phyloP scores from a whole-genome alignment of 2,329 filamentous ascomycete genomes.

The Diaporthe sp. region DNA sequence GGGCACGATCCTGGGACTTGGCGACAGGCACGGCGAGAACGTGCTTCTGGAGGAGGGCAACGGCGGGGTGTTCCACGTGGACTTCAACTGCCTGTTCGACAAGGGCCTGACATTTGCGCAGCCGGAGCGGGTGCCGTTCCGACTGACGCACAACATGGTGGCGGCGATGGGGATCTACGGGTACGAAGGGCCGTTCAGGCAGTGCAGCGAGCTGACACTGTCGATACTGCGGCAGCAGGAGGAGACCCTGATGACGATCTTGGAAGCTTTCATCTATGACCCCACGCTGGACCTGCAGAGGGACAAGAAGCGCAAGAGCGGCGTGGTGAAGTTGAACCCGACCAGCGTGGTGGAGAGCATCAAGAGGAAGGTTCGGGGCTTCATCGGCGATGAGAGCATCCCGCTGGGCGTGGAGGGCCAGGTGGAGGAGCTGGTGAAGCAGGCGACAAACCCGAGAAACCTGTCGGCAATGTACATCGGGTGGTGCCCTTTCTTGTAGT shows the following conservation, averaged over 20 bases:
- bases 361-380: slow-evolving; percentile 83
- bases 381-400: slow-evolving; percentile 88
- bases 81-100: slow-evolving; percentile 99
- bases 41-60: slow-evolving; percentile 94
- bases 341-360: slow-evolving; percentile 90
- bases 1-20: slow-evolving; percentile 91
- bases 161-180: slow-evolving; percentile 96
- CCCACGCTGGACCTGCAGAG: slow-evolving; percentile 91
- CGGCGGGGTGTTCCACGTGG: slow-evolving; percentile 95
- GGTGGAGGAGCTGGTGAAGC: slow-evolving; percentile 92
- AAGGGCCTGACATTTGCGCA: slow-evolving; percentile 96
- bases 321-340: slow-evolving; percentile 62
- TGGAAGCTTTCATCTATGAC: slow-evolving; percentile 97
- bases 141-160: slow-evolving; percentile 98
- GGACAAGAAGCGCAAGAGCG: slow-evolving; percentile 70
- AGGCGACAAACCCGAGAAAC: slow-evolving; percentile 83
- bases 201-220: slow-evolving; percentile 89
- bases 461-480: slow-evolving; percentile 97
- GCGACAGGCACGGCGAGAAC: slow-evolving; percentile 97
- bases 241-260: slow-evolving; percentile 95
- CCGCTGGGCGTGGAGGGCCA: slow-evolving; percentile 95
- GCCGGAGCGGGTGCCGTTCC: slow-evolving; percentile 94
- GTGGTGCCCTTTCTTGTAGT: slow-evolving; percentile 75
- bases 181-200: slow-evolving; percentile 92
- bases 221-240: slow-evolving; percentile 88